Percentiles rank a stretch among this genome's conserved stretches.
These are phyloP conservation scores for Nadsonia starkeyi-henricii DNA, from an alignment of 1,139 yeast species.

Conservation along the genomic window DNA sequence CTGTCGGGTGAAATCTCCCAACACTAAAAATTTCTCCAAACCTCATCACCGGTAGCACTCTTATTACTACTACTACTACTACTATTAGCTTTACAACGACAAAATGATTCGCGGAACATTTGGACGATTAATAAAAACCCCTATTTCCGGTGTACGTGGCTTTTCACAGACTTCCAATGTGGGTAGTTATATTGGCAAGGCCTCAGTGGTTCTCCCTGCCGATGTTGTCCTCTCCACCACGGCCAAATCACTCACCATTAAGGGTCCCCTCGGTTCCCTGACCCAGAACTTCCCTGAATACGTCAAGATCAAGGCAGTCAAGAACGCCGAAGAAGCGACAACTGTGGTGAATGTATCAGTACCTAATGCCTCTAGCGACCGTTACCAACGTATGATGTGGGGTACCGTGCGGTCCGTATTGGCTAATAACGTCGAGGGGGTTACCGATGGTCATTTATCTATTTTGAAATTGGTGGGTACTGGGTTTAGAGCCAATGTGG, in stretches of 20 bases:
- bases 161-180: not conserved
- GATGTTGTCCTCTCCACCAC: conserved; percentile 32
- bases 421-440: conserved; percentile 71
- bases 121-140: too few species aligned
- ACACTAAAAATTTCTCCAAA: too few species aligned
- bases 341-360: conserved; percentile 30
- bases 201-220: conserved; percentile 42
- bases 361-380: conserved; percentile 44
- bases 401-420: conserved; percentile 79
- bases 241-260: conserved; percentile 38
- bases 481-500: conserved; percentile 80
- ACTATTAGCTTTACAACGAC: too few species aligned
- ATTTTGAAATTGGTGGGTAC: conserved; percentile 89
- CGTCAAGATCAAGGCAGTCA: conserved; percentile 29
- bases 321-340: conserved; percentile 21
- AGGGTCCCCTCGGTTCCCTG: conserved; percentile 71
- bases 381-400: conserved; percentile 81
- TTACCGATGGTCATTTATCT: conserved; percentile 82
- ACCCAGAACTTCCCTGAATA: conserved; percentile 60
- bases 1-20: too few species aligned
- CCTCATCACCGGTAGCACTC: too few species aligned
- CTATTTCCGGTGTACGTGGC: not conserved
- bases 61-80: too few species aligned
- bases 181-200: conserved; percentile 39
- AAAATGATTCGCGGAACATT: too few species aligned